Evolutionary conservation across 352 stramenopile species (phyloP), one percentile per base, ranked within the genome.

Genomic region (Phytophthora hibernalis): DNA sequence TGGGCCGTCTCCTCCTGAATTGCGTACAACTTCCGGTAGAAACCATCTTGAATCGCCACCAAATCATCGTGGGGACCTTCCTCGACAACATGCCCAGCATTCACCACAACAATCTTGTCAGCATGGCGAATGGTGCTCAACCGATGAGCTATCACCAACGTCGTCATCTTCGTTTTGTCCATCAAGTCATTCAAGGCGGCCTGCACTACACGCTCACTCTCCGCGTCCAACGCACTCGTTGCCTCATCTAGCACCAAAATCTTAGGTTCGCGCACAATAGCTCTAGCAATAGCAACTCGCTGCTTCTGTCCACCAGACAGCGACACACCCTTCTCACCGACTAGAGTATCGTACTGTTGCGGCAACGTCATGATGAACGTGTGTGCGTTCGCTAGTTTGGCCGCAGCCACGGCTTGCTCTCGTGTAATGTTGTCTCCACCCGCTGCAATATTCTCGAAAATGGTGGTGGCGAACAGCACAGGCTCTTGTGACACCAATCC

Each of bases 361-460:
- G 93, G 91, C 21, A 98, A 83, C 18, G 72, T 62, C 59, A 82
- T 83, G 56, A 98, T 98, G 64, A 84, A 84, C 2, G 57, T 66
- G 54, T 85, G 77, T 2, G 70, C 74, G 33, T 82, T 83, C 11
- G 72, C 66, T 45, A 77, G n/a, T 50, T 86, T 79, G 11, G 72
- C 70, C 0, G 77, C 77, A 15, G 53, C 97, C 83, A 65, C 91
- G 18, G 91, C 83, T 63, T 91, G 82, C 22, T 87, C 82, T 10
- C 81, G 73, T 18, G 75, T 91, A 33, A 84, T 84, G 55, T 76
- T 69, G 15, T 75, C 75, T 16, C 68, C 81, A 31, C 85, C 91
- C 30, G 83, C 89, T 6, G 72, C 69, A 61, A 99, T 96, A 64
- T 98, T 98, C n/a, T 98, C 83, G 3, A 68, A 54, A 53, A 98